A percentile compares a stretch with the other conserved stretches of the same genome.
These are phyloP conservation scores for Fusarium torreyae DNA, from an alignment of 2,329 filamentous ascomycete genomes.

Conservation along the genomic window DNA sequence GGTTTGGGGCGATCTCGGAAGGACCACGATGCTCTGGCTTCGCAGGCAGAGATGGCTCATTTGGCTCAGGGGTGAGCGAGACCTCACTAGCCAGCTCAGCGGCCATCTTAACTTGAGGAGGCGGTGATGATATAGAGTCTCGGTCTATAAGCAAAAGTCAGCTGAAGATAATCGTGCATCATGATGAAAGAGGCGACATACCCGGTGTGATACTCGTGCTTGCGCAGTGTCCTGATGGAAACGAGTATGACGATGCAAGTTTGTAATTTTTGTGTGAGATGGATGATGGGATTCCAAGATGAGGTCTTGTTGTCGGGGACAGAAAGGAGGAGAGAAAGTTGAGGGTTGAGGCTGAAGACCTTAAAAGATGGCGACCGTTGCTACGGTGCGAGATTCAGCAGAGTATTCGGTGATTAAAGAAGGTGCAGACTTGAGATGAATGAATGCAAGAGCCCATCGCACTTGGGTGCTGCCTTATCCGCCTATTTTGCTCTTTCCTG, in stretches of 20 bases:
- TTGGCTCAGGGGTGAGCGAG: constrained; percentile 26
- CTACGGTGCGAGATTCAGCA: constrained; percentile 8
- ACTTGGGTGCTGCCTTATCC: constrained; percentile 6
- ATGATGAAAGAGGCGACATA: constrained; percentile 1
- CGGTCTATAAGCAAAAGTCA: constrained; percentile 1
- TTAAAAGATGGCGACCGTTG: constrained; percentile 12
- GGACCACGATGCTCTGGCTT: constrained; percentile 45
- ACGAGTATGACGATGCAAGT: constrained; percentile 1
- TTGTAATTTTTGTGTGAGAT: constrained; percentile 1
- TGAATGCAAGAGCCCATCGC: constrained; percentile 25
- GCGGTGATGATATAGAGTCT: background rate
- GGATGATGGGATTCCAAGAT: constrained; percentile 16
- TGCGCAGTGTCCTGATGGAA: constrained; percentile 4
- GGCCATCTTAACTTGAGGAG: constrained; percentile 31
- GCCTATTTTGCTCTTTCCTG: constrained; percentile 20
- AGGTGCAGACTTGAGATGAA: constrained; percentile 30
- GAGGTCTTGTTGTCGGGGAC: constrained; percentile 3
- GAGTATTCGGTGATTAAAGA: constrained; percentile 15
- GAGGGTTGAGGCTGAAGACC: constrained; percentile 4
- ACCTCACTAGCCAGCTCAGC: constrained; percentile 25
- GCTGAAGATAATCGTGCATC: background rate
- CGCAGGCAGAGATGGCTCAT: constrained; percentile 16
- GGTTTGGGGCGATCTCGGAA: constrained; percentile 54
- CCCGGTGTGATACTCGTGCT: constrained; percentile 6
- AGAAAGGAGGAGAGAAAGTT: constrained; percentile 34